phyloP scores from a whole-genome alignment of 2,329 filamentous ascomycete species.

The Penicillium sp. region DNA sequence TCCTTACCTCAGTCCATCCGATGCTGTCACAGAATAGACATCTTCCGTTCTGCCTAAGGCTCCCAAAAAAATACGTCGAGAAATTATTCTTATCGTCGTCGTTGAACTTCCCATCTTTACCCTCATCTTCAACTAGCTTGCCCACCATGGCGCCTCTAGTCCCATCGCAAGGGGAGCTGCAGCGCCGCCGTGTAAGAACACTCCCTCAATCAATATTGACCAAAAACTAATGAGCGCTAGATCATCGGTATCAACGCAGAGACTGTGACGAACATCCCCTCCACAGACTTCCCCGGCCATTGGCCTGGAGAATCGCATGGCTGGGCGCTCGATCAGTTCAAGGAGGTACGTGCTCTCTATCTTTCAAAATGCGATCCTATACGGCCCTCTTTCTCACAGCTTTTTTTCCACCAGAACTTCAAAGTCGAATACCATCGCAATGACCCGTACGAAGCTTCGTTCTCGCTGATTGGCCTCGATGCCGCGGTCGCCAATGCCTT shows the following conservation, averaged over 20 bases:
- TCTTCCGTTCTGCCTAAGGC: slow-evolving; percentile 32
- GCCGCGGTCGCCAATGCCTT: slow-evolving; percentile 95
- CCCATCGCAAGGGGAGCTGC: slow-evolving; percentile 48
- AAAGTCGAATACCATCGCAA: slow-evolving; percentile 83
- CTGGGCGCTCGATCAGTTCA: slow-evolving; percentile 77
- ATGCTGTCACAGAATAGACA: slow-evolving; percentile 25
- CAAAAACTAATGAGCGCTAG: slow-evolving; percentile 50
- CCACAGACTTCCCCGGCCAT: slow-evolving; percentile 89
- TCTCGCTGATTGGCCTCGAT: slow-evolving; percentile 90
- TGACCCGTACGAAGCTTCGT: slow-evolving; percentile 73
- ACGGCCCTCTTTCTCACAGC: slow-evolving; percentile 4
- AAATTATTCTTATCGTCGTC: slow-evolving; percentile 36
- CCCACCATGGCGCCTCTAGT: slow-evolving; percentile 48
- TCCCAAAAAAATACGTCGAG: slow-evolving; percentile 38
- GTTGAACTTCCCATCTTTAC: slow-evolving; percentile 26
- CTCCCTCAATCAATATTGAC: neutral
- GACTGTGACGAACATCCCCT: slow-evolving; percentile 85
- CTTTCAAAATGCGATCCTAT: neutral
- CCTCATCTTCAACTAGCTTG: slow-evolving; percentile 23
- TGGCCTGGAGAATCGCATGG: slow-evolving; percentile 84
- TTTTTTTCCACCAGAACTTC: slow-evolving; percentile 59
- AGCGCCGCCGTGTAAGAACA: slow-evolving; percentile 47
- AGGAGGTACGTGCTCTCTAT: slow-evolving; percentile 48
- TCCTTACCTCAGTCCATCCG: neutral
- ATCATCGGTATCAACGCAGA: slow-evolving; percentile 86